Evolutionary conservation across 352 stramenopile species (phyloP), one percentile per base, ranked within the genome.

Genomic region (Globisporangium apiculatum): DNA sequence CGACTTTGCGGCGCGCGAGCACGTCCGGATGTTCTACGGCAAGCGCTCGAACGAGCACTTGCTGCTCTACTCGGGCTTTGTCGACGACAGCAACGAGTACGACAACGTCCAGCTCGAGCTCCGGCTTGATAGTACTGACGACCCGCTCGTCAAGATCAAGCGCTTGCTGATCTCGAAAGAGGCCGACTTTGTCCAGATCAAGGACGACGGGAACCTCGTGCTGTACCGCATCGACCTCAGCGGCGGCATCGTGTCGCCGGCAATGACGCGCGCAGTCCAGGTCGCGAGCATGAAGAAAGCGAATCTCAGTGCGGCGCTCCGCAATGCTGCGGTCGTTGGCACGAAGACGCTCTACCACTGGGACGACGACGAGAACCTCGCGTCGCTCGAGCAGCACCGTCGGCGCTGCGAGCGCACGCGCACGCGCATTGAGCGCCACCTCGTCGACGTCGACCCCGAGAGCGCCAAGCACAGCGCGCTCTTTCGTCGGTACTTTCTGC

Each of bases 21-120:
- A 83, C 45, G 70, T 85, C 40, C 73, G 61, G 40, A 87, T 87
- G 67, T 87, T 81, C 46, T 87, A 87, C 62, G 76, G 76, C 12
- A 75, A 71, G n/a, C 70, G 76, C 3, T 65, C 65, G 55, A 87
- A 87, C 55, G 55, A 72, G 6, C 59, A 83, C 15, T 61, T 87
- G 5, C 58, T 87, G 36, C 54, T 87, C 6, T 85, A 87, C 58
- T 82, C 72, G 4, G 76, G 76, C 8, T 87, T 87, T 50, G 70
- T 78, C n/a, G 51, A 68, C n/a, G 54, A 66, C 5, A 37, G 43
- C 15, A 87, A 87, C 55, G 48, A 66, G 14, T 65, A 69, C 48
- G 55, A 84, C 47, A 62, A 59, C 12, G 63, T 69, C 14, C 51
- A 64, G 9, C 35, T 76, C 12, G 47, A 56, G 42, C 35, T 80